phyloP scores from a whole-genome alignment of 768 basidiomycete species.

The Boletus pseudo-olivaceus region DNA sequence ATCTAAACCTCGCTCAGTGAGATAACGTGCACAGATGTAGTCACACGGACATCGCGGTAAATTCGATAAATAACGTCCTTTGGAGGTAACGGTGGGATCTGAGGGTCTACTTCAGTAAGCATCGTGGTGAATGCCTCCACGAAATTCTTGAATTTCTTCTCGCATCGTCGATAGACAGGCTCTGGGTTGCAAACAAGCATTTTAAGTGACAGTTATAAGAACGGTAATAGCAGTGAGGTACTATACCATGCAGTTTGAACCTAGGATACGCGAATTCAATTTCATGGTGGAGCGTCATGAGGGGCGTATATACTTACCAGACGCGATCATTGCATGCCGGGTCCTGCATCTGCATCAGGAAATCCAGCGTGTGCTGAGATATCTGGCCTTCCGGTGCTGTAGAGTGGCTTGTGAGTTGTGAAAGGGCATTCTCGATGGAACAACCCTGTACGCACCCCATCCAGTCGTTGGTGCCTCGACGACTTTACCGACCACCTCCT shows the following conservation, averaged over 20 bases:
- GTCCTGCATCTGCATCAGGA: conserved; percentile 64
- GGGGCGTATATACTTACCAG: conserved; percentile 47
- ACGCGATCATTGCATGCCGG: conserved; percentile 80
- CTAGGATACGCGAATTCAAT: conserved; percentile 34
- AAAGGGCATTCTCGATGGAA: neutral
- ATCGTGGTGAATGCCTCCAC: conserved; percentile 65
- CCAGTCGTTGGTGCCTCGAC: conserved; percentile 82
- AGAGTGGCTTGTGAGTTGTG: neutral
- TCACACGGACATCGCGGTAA: conserved; percentile 69
- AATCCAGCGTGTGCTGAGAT: conserved; percentile 82
- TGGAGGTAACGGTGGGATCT: conserved; percentile 84
- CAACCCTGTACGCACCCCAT: conserved; percentile 44
- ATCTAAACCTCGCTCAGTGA: conserved; percentile 42
- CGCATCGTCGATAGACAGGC: conserved; percentile 47
- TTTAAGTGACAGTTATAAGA: neutral
- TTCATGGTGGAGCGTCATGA: neutral
- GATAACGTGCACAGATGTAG: neutral
- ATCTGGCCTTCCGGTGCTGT: conserved; percentile 81
- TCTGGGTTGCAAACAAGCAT: conserved; percentile 13
- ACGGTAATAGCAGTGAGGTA: neutral
- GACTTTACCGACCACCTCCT: conserved; percentile 70
- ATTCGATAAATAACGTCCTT: conserved; percentile 93
- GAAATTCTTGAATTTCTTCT: conserved; percentile 88
- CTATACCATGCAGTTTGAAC: conserved; percentile 77
- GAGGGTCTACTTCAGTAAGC: conserved; percentile 69